phyloP scores from a whole-genome alignment of 1,139 yeast genomes.

The Candida sp. region DNA sequence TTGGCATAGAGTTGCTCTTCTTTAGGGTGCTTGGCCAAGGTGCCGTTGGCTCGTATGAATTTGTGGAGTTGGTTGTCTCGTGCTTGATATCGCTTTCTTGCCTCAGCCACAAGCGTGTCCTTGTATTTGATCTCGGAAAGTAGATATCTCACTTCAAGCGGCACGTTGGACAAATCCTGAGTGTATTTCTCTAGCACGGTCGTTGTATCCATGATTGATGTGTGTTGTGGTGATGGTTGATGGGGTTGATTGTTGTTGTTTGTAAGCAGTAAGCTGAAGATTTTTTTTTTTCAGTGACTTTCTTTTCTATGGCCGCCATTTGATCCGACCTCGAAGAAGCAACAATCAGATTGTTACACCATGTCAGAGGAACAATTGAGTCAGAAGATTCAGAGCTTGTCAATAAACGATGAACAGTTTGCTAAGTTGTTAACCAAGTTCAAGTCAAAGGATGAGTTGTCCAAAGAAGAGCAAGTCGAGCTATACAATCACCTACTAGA shows the following conservation, averaged over 20 bases:
- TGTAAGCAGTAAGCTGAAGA: neutral
- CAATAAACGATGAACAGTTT: conserved; percentile 2
- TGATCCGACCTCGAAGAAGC: neutral
- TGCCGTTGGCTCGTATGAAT: conserved; percentile 83
- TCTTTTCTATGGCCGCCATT: neutral
- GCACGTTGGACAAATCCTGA: conserved; percentile 74
- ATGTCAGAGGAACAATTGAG: conserved; percentile 2
- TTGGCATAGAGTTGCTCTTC: conserved; percentile 71
- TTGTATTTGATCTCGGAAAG: conserved; percentile 78
- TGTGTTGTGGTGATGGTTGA: neutral
- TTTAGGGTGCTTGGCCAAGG: conserved; percentile 80
- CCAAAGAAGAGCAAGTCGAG: neutral
- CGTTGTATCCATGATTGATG: conserved; percentile 45
- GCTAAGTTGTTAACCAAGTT: neutral
- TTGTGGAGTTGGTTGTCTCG: conserved; percentile 84
- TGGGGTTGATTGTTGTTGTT: neutral
- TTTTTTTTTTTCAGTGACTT: neutral
- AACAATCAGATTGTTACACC: too few relatives aligned
- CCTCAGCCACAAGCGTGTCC: conserved; percentile 71
- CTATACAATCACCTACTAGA: conserved; percentile 9
- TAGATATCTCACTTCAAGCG: conserved; percentile 85
- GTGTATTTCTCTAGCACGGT: conserved; percentile 53
- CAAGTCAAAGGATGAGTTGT: neutral
- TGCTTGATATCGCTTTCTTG: conserved; percentile 67
- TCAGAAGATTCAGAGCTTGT: neutral